These are phyloP conservation scores for Daldinia childiae DNA, from an alignment of 495 filamentous ascomycete genomes.

Conservation along the genomic window DNA sequence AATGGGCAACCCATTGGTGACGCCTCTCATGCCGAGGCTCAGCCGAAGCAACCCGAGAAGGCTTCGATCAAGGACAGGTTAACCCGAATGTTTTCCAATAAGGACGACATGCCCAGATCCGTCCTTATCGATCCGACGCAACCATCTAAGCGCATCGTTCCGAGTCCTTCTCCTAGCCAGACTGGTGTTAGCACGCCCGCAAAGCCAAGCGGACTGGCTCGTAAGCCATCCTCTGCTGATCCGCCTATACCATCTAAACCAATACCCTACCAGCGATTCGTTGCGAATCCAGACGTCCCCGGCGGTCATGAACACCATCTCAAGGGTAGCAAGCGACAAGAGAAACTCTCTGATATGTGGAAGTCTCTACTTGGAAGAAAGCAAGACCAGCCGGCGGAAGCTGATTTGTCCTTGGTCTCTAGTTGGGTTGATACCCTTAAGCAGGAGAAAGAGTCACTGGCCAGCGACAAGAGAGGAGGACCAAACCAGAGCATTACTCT, in stretches of 20 bases:
- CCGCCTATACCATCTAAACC: slow-evolving; percentile 41
- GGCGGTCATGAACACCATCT: slow-evolving; percentile 87
- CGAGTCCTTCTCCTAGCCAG: slow-evolving; percentile 39
- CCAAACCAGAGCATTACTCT: slow-evolving; percentile 82
- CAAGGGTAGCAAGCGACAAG: slow-evolving; percentile 86
- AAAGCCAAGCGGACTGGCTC: slow-evolving; percentile 37
- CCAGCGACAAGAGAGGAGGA: slow-evolving; percentile 75
- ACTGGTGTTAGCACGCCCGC: slow-evolving; percentile 34
- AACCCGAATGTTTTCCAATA: slow-evolving; percentile 62
- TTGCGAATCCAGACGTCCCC: slow-evolving; percentile 49
- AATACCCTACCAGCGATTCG: slow-evolving; percentile 53
- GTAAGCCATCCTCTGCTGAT: slow-evolving; percentile 49
- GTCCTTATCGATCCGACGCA: slow-evolving; percentile 39
- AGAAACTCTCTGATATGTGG: slow-evolving; percentile 93
- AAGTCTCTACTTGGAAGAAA: slow-evolving; percentile 83
- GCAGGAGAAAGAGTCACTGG: slow-evolving; percentile 79
- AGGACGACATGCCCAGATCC: slow-evolving; percentile 47
- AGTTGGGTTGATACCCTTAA: slow-evolving; percentile 95
- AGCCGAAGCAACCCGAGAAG: slow-evolving; percentile 55
- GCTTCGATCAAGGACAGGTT: slow-evolving; percentile 59
- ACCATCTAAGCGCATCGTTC: slow-evolving; percentile 40
- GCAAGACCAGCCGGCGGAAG: slow-evolving; percentile 75
- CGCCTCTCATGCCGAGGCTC: slow-evolving; percentile 37
- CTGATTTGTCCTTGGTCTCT: slow-evolving; percentile 91
- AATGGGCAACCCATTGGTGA: slow-evolving; percentile 48